These are phyloP conservation scores for Rhododendron williamsianum DNA, from an alignment of 148 eudicot species.

Conservation along the genomic window DNA sequence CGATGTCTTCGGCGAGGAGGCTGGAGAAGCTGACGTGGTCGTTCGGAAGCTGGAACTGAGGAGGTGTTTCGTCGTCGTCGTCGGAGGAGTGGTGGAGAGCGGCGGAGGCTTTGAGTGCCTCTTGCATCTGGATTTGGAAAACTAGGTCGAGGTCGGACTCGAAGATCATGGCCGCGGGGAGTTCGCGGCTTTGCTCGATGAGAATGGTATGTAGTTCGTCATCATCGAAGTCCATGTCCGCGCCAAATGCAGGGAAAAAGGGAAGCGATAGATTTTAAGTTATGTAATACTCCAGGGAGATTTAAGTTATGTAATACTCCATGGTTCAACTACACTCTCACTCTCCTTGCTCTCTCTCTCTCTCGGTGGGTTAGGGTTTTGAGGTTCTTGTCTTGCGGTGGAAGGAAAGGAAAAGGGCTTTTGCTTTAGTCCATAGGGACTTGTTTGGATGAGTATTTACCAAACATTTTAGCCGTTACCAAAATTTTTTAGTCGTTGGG, in stretches of 20 bases:
- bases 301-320: too few relatives aligned
- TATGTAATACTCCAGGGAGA: too few relatives aligned
- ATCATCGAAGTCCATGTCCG: constrained; percentile 15
- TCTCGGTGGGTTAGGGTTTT: neutral
- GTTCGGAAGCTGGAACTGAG: neutral
- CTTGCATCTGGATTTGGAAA: constrained; percentile 52
- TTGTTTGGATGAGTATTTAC: too few relatives aligned
- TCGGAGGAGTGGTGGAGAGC: constrained; percentile 23
- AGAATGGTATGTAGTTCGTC: constrained; percentile 18
- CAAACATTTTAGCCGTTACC: too few relatives aligned
- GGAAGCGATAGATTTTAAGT: too few relatives aligned
- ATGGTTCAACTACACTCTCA: neutral
- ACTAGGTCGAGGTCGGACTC: constrained; percentile 57
- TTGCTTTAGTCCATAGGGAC: too few relatives aligned
- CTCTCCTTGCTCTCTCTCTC: neutral
- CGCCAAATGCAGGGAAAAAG: neutral
- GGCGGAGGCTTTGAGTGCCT: constrained; percentile 57
- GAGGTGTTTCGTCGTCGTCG: neutral
- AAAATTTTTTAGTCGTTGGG: too few relatives aligned
- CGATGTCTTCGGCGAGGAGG: neutral
- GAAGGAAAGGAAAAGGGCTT: too few relatives aligned
- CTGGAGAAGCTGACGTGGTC: neutral
- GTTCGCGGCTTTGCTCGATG: constrained; percentile 34
- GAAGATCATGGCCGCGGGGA: constrained; percentile 25
- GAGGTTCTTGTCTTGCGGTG: neutral